Base-by-base conservation (phyloP, 345 rosid genomes). In the Noccaea caerulescens region DNA sequence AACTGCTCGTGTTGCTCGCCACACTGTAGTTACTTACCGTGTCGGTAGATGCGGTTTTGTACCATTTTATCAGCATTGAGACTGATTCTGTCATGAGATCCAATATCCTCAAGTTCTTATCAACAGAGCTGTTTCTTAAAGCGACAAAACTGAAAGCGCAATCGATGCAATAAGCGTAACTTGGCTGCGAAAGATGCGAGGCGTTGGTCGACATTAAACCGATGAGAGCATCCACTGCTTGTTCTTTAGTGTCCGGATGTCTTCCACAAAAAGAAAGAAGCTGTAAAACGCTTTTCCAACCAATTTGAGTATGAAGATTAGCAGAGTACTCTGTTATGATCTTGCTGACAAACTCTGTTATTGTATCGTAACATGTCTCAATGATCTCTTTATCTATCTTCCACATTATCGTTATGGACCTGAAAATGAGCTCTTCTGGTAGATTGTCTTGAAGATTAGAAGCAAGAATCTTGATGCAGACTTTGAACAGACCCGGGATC, bases 331-430 rank as follows among this genome's bases (percentile, higher is more conserved):
- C 87, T 2, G 75, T 67, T 7, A 94, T 71, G n/a, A 94, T 82
- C 76, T 72, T 83, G 84, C 87, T 84, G 3, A 82, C 81, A 1
- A 87, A 81, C 63, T 87, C 84, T 8, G 82, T 82, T 71, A 94
- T 88, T 58, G 63, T 23, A 62, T 81, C 88, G 9, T 80, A 78
- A 33, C 92, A 88, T 1, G 90, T 84, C 5, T 94, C 95, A 0
- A 94, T 91, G 38, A 88, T 82, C 39, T 94, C 95, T 68, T 91
- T 94, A 54, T 94, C 97, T 9, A 91, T 84, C 73, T 85, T 88
- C 93, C 95, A 89, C 97, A 89, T 94, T 58, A 94, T 45, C 25
- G 84, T 85, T 63, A 91, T 86, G 2, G 97, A 87, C 71, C 85
- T 88, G 78, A 93, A 91, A 42, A 91, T 81, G 5, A 80, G 69